These are phyloP conservation scores for Gleditsia sinensis DNA, from an alignment of 306 rosid genomes.

Conservation along the genomic window DNA sequence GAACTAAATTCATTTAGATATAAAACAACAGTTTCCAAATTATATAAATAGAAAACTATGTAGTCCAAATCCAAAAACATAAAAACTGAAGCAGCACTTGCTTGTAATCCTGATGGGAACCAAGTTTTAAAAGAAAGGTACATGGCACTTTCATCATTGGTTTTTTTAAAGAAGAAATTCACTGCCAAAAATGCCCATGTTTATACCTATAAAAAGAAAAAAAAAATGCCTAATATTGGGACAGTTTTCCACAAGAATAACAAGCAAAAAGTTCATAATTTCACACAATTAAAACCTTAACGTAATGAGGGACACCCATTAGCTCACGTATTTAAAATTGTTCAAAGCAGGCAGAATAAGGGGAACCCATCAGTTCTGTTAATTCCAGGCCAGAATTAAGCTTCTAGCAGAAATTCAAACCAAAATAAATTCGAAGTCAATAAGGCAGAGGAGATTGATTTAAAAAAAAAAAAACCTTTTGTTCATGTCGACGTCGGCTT, in stretches of 20 bases:
- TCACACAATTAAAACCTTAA: background rate
- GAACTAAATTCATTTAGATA: background rate
- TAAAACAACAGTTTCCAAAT: background rate
- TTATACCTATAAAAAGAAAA: background rate
- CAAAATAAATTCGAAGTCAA: background rate
- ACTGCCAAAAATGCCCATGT: background rate
- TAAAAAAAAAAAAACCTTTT: background rate
- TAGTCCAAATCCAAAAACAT: background rate
- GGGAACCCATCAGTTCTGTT: background rate
- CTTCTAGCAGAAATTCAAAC: background rate
- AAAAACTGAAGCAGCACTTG: background rate
- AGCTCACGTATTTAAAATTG: background rate
- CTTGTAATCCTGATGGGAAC: background rate
- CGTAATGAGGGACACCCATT: background rate
- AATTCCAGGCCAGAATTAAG: background rate
- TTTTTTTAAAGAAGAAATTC: background rate
- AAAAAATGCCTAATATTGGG: background rate
- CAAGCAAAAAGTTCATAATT: background rate
- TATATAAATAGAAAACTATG: background rate
- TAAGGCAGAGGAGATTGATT: background rate
- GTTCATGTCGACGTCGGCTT: constrained; percentile 30
- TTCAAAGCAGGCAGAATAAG: background rate
- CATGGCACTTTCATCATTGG: background rate
- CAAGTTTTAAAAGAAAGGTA: background rate
- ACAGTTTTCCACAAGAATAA: background rate